These are phyloP conservation scores for Beauveria australis DNA, from an alignment of 2,329 filamentous ascomycete genomes.

Conservation along the genomic window DNA sequence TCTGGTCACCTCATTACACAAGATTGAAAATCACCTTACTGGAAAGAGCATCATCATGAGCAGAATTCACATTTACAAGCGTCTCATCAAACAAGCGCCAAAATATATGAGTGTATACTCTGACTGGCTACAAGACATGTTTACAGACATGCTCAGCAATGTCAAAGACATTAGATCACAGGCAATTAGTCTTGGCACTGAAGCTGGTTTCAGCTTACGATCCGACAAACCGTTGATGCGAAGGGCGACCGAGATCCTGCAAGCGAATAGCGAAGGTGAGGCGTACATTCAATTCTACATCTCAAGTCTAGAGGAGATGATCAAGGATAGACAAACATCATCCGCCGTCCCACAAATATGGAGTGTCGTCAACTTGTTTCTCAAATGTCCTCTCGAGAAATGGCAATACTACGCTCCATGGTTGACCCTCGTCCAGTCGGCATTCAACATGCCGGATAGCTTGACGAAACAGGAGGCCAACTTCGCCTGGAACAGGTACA, in stretches of 20 bases:
- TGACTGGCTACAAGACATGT: slow-evolving; percentile 75
- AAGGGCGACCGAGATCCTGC: slow-evolving; percentile 56
- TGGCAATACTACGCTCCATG: slow-evolving; percentile 71
- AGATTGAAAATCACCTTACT: slow-evolving; percentile 62
- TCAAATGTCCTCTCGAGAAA: slow-evolving; percentile 56
- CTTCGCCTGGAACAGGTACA: slow-evolving; percentile 75
- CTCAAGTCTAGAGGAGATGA: slow-evolving; percentile 59
- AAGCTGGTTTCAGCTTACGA: slow-evolving; percentile 61
- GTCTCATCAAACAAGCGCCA: slow-evolving; percentile 63
- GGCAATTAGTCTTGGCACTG: slow-evolving; percentile 66
- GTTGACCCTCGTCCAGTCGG: slow-evolving; percentile 70
- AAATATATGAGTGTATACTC: slow-evolving; percentile 61
- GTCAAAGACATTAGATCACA: slow-evolving; percentile 67
- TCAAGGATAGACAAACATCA: slow-evolving; percentile 44
- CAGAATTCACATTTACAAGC: slow-evolving; percentile 70
- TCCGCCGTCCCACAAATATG: slow-evolving; percentile 77
- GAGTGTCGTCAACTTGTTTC: slow-evolving; percentile 71
- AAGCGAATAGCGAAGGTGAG: slow-evolving; percentile 40
- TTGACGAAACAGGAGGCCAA: slow-evolving; percentile 69
- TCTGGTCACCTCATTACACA: slow-evolving; percentile 62
- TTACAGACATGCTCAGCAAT: slow-evolving; percentile 72
- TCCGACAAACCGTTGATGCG: slow-evolving; percentile 60
- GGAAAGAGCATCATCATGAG: slow-evolving; percentile 76
- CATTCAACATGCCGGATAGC: slow-evolving; percentile 72
- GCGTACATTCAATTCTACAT: slow-evolving; percentile 64